A percentile compares a stretch with the other conserved stretches of the same genome.
These are phyloP conservation scores for Daldinia sp. DNA, from an alignment of 2,329 filamentous ascomycete genomes.

Conservation along the genomic window DNA sequence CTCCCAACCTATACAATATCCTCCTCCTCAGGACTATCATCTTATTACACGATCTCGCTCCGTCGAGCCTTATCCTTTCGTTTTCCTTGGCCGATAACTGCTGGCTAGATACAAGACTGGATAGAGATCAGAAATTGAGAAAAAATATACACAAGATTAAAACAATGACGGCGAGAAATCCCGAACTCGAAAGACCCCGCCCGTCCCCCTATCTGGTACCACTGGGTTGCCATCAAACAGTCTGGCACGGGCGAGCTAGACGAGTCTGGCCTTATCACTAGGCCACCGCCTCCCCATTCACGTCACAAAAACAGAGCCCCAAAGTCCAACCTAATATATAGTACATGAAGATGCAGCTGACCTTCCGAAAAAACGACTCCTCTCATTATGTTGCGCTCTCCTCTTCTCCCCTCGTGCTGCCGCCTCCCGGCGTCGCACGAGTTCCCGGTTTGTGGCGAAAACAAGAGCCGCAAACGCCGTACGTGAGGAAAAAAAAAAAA, in stretches of 20 bases:
- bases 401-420: constrained; percentile 42
- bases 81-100: constrained; percentile 31
- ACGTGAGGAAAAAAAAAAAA: constrained; percentile 15
- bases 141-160: constrained; percentile 43
- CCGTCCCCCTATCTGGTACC: constrained; percentile 26
- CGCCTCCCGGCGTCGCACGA: constrained; percentile 45
- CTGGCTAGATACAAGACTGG: constrained; percentile 34
- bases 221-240: constrained; percentile 36
- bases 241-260: constrained; percentile 27
- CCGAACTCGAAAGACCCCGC: constrained; percentile 38
- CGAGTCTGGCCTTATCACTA: constrained; percentile 24
- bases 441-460: constrained; percentile 35
- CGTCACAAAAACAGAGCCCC: constrained; percentile 28
- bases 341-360: constrained; percentile 41
- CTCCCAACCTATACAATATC: constrained; percentile 31
- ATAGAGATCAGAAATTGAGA: constrained; percentile 35
- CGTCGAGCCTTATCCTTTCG: constrained; percentile 29
- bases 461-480: constrained; percentile 40
- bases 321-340: constrained; percentile 38
- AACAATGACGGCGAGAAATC: constrained; percentile 34
- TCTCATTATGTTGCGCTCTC: constrained; percentile 40
- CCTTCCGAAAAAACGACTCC: constrained; percentile 31
- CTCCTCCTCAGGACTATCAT: constrained; percentile 29
- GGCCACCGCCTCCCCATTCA: constrained; percentile 19
- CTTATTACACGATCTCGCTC: constrained; percentile 41